Base-by-base conservation (phyloP, 148 eudicot species). In the Vaccinium macrocarpon region DNA sequence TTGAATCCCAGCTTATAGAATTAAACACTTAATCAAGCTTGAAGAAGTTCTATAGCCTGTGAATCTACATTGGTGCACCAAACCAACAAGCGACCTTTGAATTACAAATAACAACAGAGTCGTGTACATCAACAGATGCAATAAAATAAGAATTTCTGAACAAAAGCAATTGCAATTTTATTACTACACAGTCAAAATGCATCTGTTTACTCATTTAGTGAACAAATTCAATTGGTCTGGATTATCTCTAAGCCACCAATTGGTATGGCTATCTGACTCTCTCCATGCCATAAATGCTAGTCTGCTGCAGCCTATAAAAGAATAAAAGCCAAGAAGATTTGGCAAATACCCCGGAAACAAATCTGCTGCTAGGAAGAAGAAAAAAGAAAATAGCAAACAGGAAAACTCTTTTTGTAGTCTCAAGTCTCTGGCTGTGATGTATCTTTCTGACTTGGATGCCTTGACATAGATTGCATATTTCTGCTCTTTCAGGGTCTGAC, bases 241-340 rank as follows among this genome's bases (percentile, higher is more conserved):
- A 21, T 75, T 75, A 42, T 42, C 72, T 75, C 53, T 75, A 19
- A 75, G 15, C 78, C 49, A 75, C 51, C 78, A 46, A 21, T 75
- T 42, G 78, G 52, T 32, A 25, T 66, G 72, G 32, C 72, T 66
- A 66, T 23, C 72, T 66, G 72, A 10, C 35, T 66, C 14, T 25
- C 35, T 66, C 35, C 72, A 27, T 66, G 18, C 38, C 72, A 66
- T 27, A 23, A 66, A 25, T 66, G 15, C 72, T 66, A 11, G 72
- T 25, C 15, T 62, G 70, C 70, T 62, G 11, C 68, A 62, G 68
- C 27, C 27, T 62, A 21, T 15, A 11, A 66, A 25, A 25, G 35
- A 66, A 66, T 66, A 27, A 25, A 11, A 64, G 71, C 23, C 71
- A 64, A 64, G 14, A 64, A 23, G 25, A 25, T 66, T 66, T 66